phyloP scores from a whole-genome alignment of 73 alveolate species.

The Effrenium voratum region DNA sequence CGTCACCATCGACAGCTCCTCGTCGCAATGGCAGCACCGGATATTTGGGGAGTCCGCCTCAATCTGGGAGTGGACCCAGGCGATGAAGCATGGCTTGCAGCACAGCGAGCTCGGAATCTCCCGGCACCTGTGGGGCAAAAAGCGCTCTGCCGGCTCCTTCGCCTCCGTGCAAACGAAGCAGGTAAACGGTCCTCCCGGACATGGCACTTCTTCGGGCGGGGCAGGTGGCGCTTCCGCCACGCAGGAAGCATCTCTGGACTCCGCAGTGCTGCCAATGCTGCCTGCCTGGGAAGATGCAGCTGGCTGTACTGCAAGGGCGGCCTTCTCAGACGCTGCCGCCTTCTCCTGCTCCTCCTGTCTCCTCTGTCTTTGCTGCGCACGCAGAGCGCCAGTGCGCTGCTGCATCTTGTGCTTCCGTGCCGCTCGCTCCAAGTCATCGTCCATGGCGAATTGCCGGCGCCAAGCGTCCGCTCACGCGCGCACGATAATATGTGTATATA shows the following conservation, averaged over 20 bases:
- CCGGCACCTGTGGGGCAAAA: slow-evolving; percentile 52
- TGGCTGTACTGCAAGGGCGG: background rate
- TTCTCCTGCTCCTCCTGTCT: slow-evolving; percentile 51
- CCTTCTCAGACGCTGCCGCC: background rate
- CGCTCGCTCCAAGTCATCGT: slow-evolving; percentile 87
- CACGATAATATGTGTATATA: too few species aligned
- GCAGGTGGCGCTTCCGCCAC: background rate
- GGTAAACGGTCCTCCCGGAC: background rate
- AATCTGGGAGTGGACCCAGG: slow-evolving; percentile 50
- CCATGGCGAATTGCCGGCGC: too few species aligned
- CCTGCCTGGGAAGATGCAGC: background rate
- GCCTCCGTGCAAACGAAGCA: slow-evolving; percentile 35
- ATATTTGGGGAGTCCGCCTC: slow-evolving; percentile 51
- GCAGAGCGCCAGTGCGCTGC: slow-evolving; percentile 71
- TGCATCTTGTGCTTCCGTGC: slow-evolving; percentile 86
- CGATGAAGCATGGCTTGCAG: slow-evolving; percentile 27
- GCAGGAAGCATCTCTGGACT: background rate
- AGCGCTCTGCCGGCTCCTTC: background rate
- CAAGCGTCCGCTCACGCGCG: too few species aligned
- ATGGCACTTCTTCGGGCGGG: background rate
- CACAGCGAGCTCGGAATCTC: slow-evolving; percentile 28
- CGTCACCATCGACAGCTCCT: slow-evolving; percentile 24
- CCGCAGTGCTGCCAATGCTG: background rate
- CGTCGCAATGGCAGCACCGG: slow-evolving; percentile 51
- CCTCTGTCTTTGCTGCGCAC: slow-evolving; percentile 77